Base-by-base conservation (phyloP, 192 early-diverging fungal genomes). In the Coemansia sp. region DNA sequence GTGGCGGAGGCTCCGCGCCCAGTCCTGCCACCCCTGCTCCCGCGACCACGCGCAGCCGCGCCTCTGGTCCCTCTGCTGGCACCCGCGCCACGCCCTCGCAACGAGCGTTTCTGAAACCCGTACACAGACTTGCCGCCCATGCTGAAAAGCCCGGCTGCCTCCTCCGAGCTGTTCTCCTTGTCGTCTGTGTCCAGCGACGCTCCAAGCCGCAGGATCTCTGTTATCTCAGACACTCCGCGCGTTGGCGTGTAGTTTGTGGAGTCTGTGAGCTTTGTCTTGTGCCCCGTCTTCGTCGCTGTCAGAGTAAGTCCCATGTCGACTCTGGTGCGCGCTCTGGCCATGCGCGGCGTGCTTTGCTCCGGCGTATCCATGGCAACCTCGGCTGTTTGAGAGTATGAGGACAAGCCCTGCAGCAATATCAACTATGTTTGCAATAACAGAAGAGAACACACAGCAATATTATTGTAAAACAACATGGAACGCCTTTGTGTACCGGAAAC, bases 101-200 rank as follows among this genome's bases (percentile, higher is more conserved):
- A 16, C 1, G 50, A 58, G 4, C 62, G 67, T 40, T 69, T 72
- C 58, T 81, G 79, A 57, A 81, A 81, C 7, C 79, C 79, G 58
- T 81, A 81, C 9, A 81, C 70, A 1, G 60, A 59, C 66, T 81
- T 71, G 1, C 79, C 79, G 13, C 63, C 70, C 11, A 61, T 56
- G 26, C 68, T 67, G 37, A 59, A 44, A 45, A 66, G 8, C 0
- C 65, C 62, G 8, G 56, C 39, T 2, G 70, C 62, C 37, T 82
- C 79, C 39, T 82, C 79, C 0, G 74, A 82, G 65, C 74, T 76
- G 63, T 82, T 82, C 40, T 82, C 79, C 40, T 82, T 82, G 71
- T 76, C 79, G 0, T 82, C 79, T n/a, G 68, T 64, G 12, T 82
- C 74, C 1, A 73, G 64, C 9, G 68, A 64, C 6, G 79, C 74